Evolutionary conservation across 352 stramenopile species (phyloP).

Genomic region (Phytophthora meadii): DNA sequence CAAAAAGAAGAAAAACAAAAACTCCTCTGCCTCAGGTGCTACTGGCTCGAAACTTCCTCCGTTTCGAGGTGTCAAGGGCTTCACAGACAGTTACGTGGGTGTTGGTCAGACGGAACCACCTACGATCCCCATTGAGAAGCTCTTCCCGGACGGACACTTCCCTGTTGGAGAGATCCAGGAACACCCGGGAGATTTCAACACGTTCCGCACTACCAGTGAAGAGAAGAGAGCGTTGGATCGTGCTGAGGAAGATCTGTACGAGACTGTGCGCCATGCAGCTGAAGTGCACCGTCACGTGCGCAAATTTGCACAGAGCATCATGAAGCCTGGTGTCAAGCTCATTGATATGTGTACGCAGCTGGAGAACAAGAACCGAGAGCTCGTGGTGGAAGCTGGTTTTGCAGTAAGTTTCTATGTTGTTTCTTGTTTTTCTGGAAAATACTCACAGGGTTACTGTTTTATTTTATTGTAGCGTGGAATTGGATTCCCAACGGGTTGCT

Average conservation of each 20-base stretch:
- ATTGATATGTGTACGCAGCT: conserved; percentile 96
- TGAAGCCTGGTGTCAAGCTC: conserved; percentile 96
- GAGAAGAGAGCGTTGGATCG: conserved; percentile 88
- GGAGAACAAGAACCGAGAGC: conserved; percentile 95
- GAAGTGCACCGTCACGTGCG: conserved; percentile 94
- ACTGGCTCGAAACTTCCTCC: conserved; percentile 54
- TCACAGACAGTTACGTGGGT: conserved; percentile 93
- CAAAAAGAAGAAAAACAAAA: conserved; percentile 70
- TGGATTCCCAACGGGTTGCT: conserved; percentile 92
- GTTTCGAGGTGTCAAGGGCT: conserved; percentile 73
- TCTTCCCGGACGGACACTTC: conserved; percentile 72
- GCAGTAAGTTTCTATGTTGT: conserved; percentile 31
- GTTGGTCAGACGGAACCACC: conserved; percentile 96
- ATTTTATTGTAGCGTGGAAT: conserved; percentile 29
- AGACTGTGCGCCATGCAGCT: conserved; percentile 86
- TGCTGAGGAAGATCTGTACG: conserved; percentile 57
- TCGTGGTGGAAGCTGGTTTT: conserved; percentile 93
- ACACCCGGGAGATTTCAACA: conserved; percentile 93
- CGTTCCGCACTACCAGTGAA: conserved; percentile 80
- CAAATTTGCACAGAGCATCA: conserved; percentile 94
- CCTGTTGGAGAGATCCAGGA: conserved; percentile 93
- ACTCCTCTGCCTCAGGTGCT: background rate
- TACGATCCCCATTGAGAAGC: conserved; percentile 87
- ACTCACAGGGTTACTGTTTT: no score
- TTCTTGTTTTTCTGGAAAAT: no score